Percentiles rank a stretch among this genome's conserved stretches.
These are phyloP conservation scores for Penicillium hordei DNA, from an alignment of 2,329 filamentous ascomycete genomes.

Conservation along the genomic window DNA sequence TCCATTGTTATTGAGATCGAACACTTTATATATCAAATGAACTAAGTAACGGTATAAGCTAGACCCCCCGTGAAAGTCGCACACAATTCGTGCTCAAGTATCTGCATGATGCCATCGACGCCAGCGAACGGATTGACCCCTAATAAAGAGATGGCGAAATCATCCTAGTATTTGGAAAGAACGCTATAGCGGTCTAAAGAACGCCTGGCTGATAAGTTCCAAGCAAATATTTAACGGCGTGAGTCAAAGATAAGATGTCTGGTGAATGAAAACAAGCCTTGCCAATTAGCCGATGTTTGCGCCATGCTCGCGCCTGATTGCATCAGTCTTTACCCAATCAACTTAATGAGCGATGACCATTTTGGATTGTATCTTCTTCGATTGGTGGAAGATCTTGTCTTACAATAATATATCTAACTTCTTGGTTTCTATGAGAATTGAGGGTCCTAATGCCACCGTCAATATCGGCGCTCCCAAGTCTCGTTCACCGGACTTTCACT, in stretches of 20 bases:
- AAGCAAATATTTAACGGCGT: background rate
- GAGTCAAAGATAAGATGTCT: background rate
- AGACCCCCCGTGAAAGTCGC: fast-evolving
- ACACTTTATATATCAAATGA: background rate
- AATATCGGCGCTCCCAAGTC: background rate
- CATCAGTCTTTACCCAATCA: background rate
- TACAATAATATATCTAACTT: background rate
- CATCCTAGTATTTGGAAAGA: background rate
- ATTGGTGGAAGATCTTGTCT: background rate
- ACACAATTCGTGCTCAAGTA: background rate
- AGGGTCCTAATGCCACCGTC: background rate
- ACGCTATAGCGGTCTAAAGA: background rate
- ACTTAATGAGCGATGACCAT: background rate
- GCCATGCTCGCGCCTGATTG: background rate
- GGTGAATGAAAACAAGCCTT: background rate
- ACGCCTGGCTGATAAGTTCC: background rate
- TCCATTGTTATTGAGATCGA: background rate
- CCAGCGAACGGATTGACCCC: background rate
- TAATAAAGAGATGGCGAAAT: background rate
- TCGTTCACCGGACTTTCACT: background rate
- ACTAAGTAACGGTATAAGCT: background rate
- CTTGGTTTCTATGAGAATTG: background rate
- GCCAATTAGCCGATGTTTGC: background rate
- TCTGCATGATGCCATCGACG: background rate
- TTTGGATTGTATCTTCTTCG: background rate